Conservation (phyloP, 176 grass and related monocot genomes). For the Stipa capillata region DNA sequence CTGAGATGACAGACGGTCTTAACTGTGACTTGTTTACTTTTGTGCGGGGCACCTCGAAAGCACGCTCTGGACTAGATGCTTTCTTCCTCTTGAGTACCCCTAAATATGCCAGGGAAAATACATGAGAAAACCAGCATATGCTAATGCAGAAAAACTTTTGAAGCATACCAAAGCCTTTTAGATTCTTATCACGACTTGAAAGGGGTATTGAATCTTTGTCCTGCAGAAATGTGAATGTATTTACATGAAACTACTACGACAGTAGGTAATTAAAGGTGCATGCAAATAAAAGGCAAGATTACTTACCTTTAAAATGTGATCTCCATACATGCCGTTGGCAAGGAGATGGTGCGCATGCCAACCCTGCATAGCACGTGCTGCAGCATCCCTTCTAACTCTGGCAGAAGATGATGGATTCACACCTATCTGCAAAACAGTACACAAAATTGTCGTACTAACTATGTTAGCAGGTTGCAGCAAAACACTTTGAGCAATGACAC, state of each 20-base stretch:
- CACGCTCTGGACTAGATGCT: conserved; percentile 47
- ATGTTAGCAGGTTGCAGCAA: no score
- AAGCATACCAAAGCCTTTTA: conserved; percentile 63
- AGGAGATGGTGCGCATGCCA: conserved; percentile 81
- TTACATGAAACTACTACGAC: conserved; percentile 22
- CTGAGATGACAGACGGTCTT: conserved; percentile 20
- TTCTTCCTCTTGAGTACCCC: conserved; percentile 85
- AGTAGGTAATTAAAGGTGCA: background rate
- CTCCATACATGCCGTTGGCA: conserved; percentile 63
- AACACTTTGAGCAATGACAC: background rate
- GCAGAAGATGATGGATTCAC: conserved; percentile 61
- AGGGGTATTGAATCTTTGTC: conserved; percentile 53
- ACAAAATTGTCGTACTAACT: background rate
- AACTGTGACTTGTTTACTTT: conserved; percentile 81
- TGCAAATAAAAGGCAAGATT: background rate
- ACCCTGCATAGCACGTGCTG: conserved; percentile 83
- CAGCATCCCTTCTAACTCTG: conserved; percentile 88
- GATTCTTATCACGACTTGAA: conserved; percentile 62
- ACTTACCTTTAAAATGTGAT: conserved; percentile 62
- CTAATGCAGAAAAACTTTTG: conserved; percentile 1
- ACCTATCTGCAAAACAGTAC: conserved; percentile 26
- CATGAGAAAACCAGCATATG: background rate
- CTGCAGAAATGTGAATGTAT: conserved; percentile 30
- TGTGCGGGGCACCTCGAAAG: conserved; percentile 41
- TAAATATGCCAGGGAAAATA: conserved; percentile 28